Evolutionary conservation across 257 asterid genomes (phyloP).

Genomic region (Echium plantagineum): DNA sequence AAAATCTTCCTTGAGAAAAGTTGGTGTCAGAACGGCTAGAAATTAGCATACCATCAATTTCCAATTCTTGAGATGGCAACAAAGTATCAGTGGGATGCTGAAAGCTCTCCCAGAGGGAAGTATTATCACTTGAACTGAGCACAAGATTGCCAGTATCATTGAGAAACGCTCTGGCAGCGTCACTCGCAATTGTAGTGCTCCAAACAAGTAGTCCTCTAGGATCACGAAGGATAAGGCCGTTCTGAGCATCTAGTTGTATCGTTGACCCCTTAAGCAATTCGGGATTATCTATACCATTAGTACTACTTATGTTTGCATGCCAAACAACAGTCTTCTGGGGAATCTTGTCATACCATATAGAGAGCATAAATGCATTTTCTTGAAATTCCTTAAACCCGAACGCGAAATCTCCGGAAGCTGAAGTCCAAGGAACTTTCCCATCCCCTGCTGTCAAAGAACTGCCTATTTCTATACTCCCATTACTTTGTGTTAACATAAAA

Average conservation of each 20-base stretch:
- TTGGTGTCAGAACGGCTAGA: slow-evolving; percentile 14
- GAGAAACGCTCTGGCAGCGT: slow-evolving; percentile 26
- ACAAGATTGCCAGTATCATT: slow-evolving; percentile 48
- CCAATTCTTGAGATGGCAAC: slow-evolving; percentile 22
- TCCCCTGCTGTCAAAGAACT: slow-evolving; percentile 4
- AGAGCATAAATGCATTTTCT: slow-evolving; percentile 22
- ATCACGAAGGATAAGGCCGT: slow-evolving; percentile 28
- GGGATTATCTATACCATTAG: slow-evolving; percentile 18
- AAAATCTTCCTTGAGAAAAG: slow-evolving; percentile 44
- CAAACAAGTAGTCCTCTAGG: slow-evolving; percentile 20
- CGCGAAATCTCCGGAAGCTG: slow-evolving; percentile 8
- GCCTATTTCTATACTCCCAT: not conserved
- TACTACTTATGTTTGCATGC: slow-evolving; percentile 20
- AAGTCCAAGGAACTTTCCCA: slow-evolving; percentile 7
- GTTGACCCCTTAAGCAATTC: slow-evolving; percentile 25
- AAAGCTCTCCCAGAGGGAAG: slow-evolving; percentile 41
- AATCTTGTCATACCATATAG: slow-evolving; percentile 41
- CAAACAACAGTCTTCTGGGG: slow-evolving; percentile 39
- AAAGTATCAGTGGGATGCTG: slow-evolving; percentile 21
- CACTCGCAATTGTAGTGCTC: slow-evolving; percentile 6
- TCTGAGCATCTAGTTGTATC: slow-evolving; percentile 15
- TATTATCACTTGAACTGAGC: slow-evolving; percentile 12
- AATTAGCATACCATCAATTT: not conserved
- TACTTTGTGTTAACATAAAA: slow-evolving; percentile 5
- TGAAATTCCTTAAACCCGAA: slow-evolving; percentile 10